Evolutionary conservation across 192 early-diverging fungal species (phyloP).

Genomic region (Paraglomus brasilianum): DNA sequence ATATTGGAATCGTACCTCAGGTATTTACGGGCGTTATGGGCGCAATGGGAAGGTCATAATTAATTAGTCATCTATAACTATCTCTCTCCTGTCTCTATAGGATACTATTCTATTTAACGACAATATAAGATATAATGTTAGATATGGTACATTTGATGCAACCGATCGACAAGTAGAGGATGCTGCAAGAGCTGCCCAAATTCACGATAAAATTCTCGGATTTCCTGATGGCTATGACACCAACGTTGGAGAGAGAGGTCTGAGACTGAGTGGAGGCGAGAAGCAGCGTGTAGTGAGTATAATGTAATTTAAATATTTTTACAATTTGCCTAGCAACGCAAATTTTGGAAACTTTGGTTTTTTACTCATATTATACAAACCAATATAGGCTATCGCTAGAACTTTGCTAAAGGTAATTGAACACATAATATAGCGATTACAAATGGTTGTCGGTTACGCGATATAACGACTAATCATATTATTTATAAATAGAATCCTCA

Average conservation of each 20-base stretch:
- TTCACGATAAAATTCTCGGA: constrained; percentile 57
- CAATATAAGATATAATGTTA: constrained; percentile 63
- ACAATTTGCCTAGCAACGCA: background rate
- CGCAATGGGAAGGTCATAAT: background rate
- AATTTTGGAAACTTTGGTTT: no score
- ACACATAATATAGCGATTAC: background rate
- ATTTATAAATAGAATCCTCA: constrained; percentile 42
- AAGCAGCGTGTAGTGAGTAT: constrained; percentile 56
- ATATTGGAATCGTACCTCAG: constrained; percentile 89
- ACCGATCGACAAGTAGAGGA: constrained; percentile 51
- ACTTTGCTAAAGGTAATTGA: constrained; percentile 76
- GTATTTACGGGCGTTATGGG: constrained; percentile 9
- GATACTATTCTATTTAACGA: constrained; percentile 78
- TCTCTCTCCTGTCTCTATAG: constrained; percentile 15
- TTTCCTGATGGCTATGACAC: constrained; percentile 66
- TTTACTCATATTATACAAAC: no score
- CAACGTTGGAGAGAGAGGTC: constrained; percentile 67
- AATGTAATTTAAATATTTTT: constrained; percentile 11
- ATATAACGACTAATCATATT: background rate
- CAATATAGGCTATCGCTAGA: constrained; percentile 69
- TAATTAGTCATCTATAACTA: no score
- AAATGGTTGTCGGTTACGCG: no score
- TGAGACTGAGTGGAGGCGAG: constrained; percentile 72
- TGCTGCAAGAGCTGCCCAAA: constrained; percentile 58
- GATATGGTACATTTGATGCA: constrained; percentile 55